Conservation (phyloP, 176 grass and related monocot species). For the Elymus sibiricus region DNA sequence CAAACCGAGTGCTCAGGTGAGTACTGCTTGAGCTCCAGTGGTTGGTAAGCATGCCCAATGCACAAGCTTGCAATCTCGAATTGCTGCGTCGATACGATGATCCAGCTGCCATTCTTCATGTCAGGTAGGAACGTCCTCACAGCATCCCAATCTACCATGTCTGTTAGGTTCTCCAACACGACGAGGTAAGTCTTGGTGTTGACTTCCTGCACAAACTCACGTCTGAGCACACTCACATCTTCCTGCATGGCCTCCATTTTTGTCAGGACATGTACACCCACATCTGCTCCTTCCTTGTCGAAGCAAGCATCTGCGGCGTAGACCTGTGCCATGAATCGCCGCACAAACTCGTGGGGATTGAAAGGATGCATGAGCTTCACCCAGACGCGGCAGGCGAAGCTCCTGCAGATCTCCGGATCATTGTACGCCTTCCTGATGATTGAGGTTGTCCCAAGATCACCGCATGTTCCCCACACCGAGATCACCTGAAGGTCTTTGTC, state of each 20-base stretch:
- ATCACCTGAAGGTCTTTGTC: neutral
- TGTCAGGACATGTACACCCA: neutral
- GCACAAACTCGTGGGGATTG: neutral
- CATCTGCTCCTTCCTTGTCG: neutral
- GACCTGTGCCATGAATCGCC: neutral
- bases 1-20: constrained; percentile 5
- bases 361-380: constrained; percentile 15
- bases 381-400: constrained; percentile 13
- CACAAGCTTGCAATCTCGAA: constrained; percentile 6
- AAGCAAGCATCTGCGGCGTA: neutral
- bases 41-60: neutral
- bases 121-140: constrained; percentile 13
- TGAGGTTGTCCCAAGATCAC: neutral
- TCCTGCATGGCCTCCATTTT: neutral
- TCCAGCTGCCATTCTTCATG: constrained; percentile 16
- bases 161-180: constrained; percentile 24
- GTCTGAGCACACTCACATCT: neutral
- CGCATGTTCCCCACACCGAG: constrained; percentile 5
- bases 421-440: neutral
- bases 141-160: constrained; percentile 11
- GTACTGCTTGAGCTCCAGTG: neutral
- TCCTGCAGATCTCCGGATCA: neutral
- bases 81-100: constrained; percentile 26
- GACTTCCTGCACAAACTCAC: neutral
- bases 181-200: constrained; percentile 15